Base-by-base conservation (phyloP, 179 eudicot genomes). In the Carnegiea gigantea region DNA sequence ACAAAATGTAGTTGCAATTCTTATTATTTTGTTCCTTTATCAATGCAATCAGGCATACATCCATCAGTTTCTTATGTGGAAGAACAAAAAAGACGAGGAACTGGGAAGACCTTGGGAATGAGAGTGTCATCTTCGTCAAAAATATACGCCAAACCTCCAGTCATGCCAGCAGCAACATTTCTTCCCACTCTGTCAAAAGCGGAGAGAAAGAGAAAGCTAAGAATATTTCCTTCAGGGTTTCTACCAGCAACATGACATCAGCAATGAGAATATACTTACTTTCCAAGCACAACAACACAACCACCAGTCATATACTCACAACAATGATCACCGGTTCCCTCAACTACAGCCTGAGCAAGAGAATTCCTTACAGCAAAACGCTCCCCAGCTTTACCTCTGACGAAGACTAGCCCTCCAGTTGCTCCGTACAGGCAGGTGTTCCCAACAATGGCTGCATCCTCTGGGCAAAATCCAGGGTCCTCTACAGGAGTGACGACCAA, bases 241-340 rank as follows among this genome's bases (percentile, higher is more conserved):
- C 64, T 6, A 76, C 21, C 40, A 75, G 78, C 36, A 72, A 5
- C 9, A 71, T 73, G 48, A 40, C 11, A 60, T 28, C 4, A 75
- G 38, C 36, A 75, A 81, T 64, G 43, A 77, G 79, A 79, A 38
- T 75, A 43, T 75, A 86, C 98, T 88, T 78, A 96, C 99, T 96
- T 92, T 85, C 99, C 99, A 77, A 96, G 93, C 65, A 94, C 89
- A 11, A 96, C 95, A 51, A 96, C 96, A 82, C 99, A 96, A 80
- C 99, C 99, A 13, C 99, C 99, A 72, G 99, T 96, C 99, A 96
- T 96, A 88, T 96, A 96, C 83, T 96, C 99, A 81, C 98, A 94
- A 77, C 97, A 92, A 81, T 96, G 99, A 83, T 96, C 99, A 68
- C 99, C 98, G 40, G 98, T 86, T 49, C 99, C 99, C 90, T 96